Base-by-base conservation (phyloP, 495 filamentous ascomycete species). In the Xylaria grammica region DNA sequence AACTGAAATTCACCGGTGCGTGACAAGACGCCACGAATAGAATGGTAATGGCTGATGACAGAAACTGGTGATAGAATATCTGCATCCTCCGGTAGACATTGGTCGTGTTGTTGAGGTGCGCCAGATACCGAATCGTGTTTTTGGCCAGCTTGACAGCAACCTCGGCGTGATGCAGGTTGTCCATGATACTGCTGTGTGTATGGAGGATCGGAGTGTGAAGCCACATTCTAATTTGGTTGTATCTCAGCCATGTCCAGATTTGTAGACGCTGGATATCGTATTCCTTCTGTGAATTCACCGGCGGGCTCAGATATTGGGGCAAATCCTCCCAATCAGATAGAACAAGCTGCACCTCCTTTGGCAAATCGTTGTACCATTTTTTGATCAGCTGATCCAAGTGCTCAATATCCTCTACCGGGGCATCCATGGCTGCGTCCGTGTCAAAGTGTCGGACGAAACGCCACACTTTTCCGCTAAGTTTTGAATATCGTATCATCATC, bases 41-140 rank as follows among this genome's bases (percentile, higher is more conserved):
- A 2, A 94, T 91, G 0, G 90, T 89, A 27, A 96, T 82, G 10
- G 91, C 88, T 9, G 90, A 89, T 11, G 92, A 87, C 19, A 96
- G 82, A 74, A 96, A 96, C 69, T 94, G 92, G 74, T 96, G 92
- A 78, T 94, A 94, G 64, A 88, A 88, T 38, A 93, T 86, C 73
- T 95, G 91, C 58, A 91, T 87, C 6, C 84, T 87, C 9, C 88
- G 85, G 75, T 95, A 96, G 29, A 95, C 87, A 64, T 93, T 88
- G 0, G 90, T 88, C n/a, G 87, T 89, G 69, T 88, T 87, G 72
- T 94, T 93, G 9, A 94, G 82, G 36, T 86, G 85, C 0, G 90
- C 87, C 17, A 96, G 78, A 8, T 90, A 86, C 15, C 87, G 84
- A 42, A 96, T 89, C 0, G 90, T 93, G 67, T 95, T 89, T 69